Evolutionary conservation across 2,329 filamentous ascomycete genomes (phyloP), one percentile per base, ranked within the genome.

Genomic region (Rhinocladiella similis): DNA sequence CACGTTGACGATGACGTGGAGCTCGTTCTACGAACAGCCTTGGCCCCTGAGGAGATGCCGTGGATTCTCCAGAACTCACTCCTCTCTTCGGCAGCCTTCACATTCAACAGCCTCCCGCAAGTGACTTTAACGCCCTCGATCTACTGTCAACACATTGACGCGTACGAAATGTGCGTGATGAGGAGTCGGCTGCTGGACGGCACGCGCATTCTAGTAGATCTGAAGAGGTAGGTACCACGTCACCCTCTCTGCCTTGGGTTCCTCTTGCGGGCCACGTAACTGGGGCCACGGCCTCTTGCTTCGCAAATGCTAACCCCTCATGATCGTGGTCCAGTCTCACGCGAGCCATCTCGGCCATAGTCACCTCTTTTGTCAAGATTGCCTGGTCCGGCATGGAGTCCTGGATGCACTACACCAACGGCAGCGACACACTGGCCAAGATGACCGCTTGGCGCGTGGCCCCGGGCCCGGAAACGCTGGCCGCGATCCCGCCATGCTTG

Each of bases 371-470:
- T 42, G 25, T 53, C 10, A 56, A 54, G 20, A 29, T 57, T 36
- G 35, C 49, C 20, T 60, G 57, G 54, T 22, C 29, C 6, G 22
- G 50, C 35, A 60, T 60, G 57, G 47, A 50, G 10, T 22, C 57
- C 7, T 60, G 57, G 57, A 47, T 57, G n/a, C 36, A 48, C 14
- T 47, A 52, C 35, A 60, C 57, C 42, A 51, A 54, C 33, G 57
- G 54, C n/a, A 47, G 27, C 10, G 57, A 50, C 3, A 47, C 50
- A 13, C 45, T 60, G 13, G 13, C 54, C 35, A 48, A 47, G 39
- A 18, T 60, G 7, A 52, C 54, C 6, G 54, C 47, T 5, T 60
- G 57, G 57, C 54, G 57, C 2, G 35, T 60, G 10, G 42, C 49
- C 7, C 53, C 53, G 3, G 47, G 49, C 25, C 42, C 45, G 4